Percentiles rank a stretch among this genome's conserved stretches.
Evolutionary conservation across 192 early-diverging fungal genomes (phyloP).

Genomic region (Umbelopsis sp.): DNA sequence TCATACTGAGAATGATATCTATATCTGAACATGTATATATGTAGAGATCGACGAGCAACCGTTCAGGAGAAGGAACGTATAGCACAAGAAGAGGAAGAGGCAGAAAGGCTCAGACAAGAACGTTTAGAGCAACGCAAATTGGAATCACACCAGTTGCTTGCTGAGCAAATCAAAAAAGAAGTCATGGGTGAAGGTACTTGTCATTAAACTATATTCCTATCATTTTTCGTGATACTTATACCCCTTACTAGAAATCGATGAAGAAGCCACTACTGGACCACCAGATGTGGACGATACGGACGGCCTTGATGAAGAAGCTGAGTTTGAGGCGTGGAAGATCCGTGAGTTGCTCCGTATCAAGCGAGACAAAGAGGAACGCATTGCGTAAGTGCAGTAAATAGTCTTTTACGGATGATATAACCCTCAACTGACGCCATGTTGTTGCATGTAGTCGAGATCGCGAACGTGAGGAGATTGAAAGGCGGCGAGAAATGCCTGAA

Average conservation of each 20-base stretch:
- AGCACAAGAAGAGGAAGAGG: slow-evolving; percentile 57
- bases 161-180: slow-evolving; percentile 70
- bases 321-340: slow-evolving; percentile 90
- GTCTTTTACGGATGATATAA: not conserved
- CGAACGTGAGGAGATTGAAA: slow-evolving; percentile 80
- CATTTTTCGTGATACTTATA: not conserved
- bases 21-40: not conserved
- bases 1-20: not conserved
- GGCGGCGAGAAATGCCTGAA: slow-evolving; percentile 81
- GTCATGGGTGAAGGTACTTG: slow-evolving; percentile 51
- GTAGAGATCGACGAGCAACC: slow-evolving; percentile 63
- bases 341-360: slow-evolving; percentile 89
- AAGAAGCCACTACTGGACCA: slow-evolving; percentile 19
- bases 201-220: not conserved
- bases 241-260: not conserved
- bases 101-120: slow-evolving; percentile 55
- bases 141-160: slow-evolving; percentile 79
- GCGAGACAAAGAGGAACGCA: slow-evolving; percentile 79
- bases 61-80: slow-evolving; percentile 58
- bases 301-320: slow-evolving; percentile 82
- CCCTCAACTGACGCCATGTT: not conserved
- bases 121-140: slow-evolving; percentile 65
- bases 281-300: slow-evolving; percentile 90
- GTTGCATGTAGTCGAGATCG: slow-evolving; percentile 54
- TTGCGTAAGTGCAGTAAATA: slow-evolving; percentile 49